Conservation (phyloP, 2,329 filamentous ascomycete genomes). For the Neurospora crassa region DNA sequence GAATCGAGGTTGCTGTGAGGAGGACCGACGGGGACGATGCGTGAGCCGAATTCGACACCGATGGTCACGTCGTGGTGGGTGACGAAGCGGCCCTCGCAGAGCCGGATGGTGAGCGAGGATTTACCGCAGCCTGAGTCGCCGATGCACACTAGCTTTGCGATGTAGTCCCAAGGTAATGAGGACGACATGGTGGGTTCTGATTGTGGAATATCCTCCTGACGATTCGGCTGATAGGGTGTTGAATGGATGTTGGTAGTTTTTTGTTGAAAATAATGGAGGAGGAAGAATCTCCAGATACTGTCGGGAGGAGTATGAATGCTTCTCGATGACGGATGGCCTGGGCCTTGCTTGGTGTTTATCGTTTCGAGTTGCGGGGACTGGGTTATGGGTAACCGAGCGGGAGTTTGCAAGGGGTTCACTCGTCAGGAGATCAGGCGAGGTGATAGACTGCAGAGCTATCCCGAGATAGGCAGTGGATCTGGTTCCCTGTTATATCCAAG, state of each 20-base stretch:
- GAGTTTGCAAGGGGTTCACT: neutral
- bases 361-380: neutral
- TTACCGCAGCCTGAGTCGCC: constrained; percentile 96
- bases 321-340: neutral
- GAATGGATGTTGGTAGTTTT: neutral
- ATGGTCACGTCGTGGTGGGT: constrained; percentile 95
- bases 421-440: neutral
- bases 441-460: neutral
- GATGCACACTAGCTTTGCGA: constrained; percentile 96
- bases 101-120: constrained; percentile 84
- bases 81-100: constrained; percentile 93
- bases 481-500: neutral
- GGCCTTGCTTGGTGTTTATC: neutral
- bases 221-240: neutral
- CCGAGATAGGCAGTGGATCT: neutral
- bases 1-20: constrained; percentile 11
- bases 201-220: neutral
- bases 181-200: constrained; percentile 38
- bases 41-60: constrained; percentile 89
- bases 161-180: constrained; percentile 86
- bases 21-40: constrained; percentile 18
- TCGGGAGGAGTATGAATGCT: neutral
- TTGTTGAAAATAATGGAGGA: neutral
- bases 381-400: neutral
- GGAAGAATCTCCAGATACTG: neutral